Evolutionary conservation across 495 filamentous ascomycete species (phyloP).

Genomic region (Echria macrotheca): DNA sequence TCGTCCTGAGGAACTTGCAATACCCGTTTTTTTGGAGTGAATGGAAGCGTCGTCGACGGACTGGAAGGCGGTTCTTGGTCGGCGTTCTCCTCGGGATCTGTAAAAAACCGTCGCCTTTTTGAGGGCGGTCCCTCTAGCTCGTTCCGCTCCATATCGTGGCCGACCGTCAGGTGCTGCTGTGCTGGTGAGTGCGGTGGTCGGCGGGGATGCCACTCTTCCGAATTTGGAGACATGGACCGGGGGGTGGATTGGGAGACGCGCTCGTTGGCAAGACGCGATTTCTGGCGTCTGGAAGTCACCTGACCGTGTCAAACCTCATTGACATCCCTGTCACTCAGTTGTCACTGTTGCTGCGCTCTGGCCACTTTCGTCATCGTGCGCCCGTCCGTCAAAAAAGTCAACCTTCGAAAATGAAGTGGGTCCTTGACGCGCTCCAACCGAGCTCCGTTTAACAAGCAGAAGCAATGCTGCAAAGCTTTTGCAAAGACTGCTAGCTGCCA

Average conservation of each 20-base stretch:
- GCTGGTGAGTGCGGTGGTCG: no score
- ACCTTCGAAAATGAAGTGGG: no score
- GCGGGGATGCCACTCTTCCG: no score
- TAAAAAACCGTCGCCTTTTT: constrained; percentile 65
- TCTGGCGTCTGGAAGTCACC: constrained; percentile 26
- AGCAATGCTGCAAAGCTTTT: neutral
- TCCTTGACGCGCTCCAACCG: no score
- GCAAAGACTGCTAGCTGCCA: constrained; percentile 8
- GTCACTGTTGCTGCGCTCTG: constrained; percentile 2
- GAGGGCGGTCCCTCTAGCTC: neutral
- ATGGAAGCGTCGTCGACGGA: no score
- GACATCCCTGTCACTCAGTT: no score
- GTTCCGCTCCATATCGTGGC: neutral
- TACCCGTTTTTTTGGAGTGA: no score
- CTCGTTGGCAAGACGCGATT: constrained; percentile 28
- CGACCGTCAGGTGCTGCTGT: neutral
- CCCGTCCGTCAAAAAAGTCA: no score
- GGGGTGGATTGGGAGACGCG: constrained; percentile 9
- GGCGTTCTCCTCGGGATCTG: neutral
- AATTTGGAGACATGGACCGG: no score
- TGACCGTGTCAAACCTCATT: constrained; percentile 19
- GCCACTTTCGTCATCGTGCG: constrained; percentile 5
- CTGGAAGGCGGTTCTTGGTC: no score
- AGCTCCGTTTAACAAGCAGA: no score
- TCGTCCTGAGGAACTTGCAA: no score